Evolutionary conservation across 108 stramenopile species (phyloP).

Genomic region (Skeletonema costatum): DNA sequence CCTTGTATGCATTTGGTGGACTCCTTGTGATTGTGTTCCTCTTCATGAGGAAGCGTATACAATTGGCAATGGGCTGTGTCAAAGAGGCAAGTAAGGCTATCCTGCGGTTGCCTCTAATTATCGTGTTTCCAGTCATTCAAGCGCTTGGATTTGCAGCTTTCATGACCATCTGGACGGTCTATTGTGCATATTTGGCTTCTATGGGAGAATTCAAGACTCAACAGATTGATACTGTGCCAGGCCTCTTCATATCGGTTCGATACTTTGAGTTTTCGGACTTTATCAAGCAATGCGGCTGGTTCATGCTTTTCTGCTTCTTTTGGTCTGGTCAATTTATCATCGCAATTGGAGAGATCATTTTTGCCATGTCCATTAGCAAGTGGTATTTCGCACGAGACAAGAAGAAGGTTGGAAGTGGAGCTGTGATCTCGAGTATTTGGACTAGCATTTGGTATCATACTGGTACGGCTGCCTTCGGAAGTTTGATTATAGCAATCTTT

Average conservation of each 20-base stretch:
- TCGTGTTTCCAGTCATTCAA: constrained; percentile 82
- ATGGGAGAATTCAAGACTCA: constrained; percentile 63
- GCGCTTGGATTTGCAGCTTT: constrained; percentile 64
- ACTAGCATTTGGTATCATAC: constrained; percentile 77
- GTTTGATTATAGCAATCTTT: constrained; percentile 90
- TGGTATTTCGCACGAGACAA: constrained; percentile 90
- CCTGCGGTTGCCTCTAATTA: constrained; percentile 73
- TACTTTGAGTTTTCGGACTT: constrained; percentile 57
- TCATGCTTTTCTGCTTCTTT: constrained; percentile 90
- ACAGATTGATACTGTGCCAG: background rate
- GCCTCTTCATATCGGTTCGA: constrained; percentile 30
- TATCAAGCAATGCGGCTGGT: constrained; percentile 65
- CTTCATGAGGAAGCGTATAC: constrained; percentile 84
- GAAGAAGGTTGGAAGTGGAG: constrained; percentile 61
- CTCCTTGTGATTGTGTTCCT: constrained; percentile 67
- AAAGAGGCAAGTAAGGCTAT: constrained; percentile 85
- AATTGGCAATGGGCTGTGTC: constrained; percentile 86
- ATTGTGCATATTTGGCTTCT: constrained; percentile 73
- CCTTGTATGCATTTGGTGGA: constrained; percentile 59
- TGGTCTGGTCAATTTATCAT: constrained; percentile 94
- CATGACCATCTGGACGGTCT: constrained; percentile 62
- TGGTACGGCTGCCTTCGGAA: constrained; percentile 96
- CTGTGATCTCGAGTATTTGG: constrained; percentile 60
- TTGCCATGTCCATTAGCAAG: constrained; percentile 74
- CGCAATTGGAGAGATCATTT: constrained; percentile 89